Base-by-base conservation (phyloP, 192 early-diverging fungal species). In the Powellomyces hirtus region DNA sequence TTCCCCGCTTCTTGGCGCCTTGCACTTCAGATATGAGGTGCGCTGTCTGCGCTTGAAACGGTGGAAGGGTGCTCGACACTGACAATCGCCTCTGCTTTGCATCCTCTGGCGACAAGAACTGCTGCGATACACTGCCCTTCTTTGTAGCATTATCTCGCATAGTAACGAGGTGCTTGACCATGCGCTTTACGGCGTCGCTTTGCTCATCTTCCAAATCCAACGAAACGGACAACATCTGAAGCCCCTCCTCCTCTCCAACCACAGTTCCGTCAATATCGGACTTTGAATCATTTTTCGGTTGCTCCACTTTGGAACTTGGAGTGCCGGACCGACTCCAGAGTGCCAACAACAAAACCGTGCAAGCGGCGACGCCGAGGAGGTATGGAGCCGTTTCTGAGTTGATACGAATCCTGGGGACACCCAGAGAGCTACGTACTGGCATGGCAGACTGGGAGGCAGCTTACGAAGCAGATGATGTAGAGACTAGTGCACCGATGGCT, bases 1-100 rank as follows among this genome's bases (percentile, higher is more conserved):
- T 33, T 24, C 61, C 65, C 0, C 34, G 57, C 35, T 31, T 30
- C 46, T 68, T 75, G 24, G 66, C 66, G 18, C 20, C 40, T 24
- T 50, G 44, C n/a, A 79, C 51, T 46, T 79, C 66, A 14, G 18
- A 16, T 4, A 73, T 37, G 37, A 79, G 74, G 35, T 79, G 70
- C 0, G 49, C 45, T 33, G 63, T 65, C 61, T 79, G 77, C 2
- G 64, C 56, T 33, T 49, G 34, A 56, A 79, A 77, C 18, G 79
- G 76, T 5, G 76, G 56, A 10, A 42, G 24, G 5, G 40, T 22
- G 0, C 59, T 18, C 14, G 59, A 16, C 31, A 8, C 59, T 42
- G n/a, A 20, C n/a, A 22, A 33, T 30, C 30, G 10, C 37, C 38
- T 18, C 56, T 30, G 8, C 22, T 30, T 24, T 0, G 35, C 11